phyloP scores from a whole-genome alignment of 495 filamentous ascomycete species.

The Copromyces sp. region DNA sequence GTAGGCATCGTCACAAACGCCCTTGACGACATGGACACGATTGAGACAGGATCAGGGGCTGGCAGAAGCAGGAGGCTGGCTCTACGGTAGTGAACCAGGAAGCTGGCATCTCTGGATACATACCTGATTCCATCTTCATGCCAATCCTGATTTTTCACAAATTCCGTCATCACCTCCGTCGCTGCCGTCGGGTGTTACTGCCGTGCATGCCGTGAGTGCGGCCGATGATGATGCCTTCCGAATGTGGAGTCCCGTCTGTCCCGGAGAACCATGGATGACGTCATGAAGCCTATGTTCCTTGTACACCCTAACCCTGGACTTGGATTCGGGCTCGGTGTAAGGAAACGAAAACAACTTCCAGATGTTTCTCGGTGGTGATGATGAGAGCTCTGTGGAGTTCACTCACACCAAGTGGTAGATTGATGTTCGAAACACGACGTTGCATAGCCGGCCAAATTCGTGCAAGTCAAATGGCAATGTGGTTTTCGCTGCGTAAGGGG shows the following conservation, averaged over 20 bases:
- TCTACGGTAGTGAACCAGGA: not conserved
- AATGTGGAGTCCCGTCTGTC: not conserved
- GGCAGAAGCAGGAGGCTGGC: too few species aligned
- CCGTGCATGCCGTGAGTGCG: not conserved
- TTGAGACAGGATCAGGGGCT: too few species aligned
- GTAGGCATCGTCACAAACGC: not conserved
- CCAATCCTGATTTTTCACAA: not conserved
- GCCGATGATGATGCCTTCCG: not conserved
- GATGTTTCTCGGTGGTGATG: not conserved
- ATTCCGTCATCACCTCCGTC: too few species aligned
- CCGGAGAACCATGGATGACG: not conserved
- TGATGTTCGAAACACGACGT: too few species aligned
- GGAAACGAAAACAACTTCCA: not conserved
- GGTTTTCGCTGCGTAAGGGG: not conserved
- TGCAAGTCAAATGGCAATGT: not conserved
- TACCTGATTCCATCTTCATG: not conserved
- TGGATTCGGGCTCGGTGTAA: not conserved
- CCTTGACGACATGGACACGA: not conserved
- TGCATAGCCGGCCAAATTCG: not conserved
- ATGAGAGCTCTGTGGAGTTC: not conserved
- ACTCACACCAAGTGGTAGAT: too few species aligned
- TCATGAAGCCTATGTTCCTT: not conserved
- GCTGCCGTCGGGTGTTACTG: not conserved
- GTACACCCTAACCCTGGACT: not conserved
- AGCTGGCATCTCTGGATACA: not conserved